phyloP scores from a whole-genome alignment of 441 rosid species.

The Populus hybrid region DNA sequence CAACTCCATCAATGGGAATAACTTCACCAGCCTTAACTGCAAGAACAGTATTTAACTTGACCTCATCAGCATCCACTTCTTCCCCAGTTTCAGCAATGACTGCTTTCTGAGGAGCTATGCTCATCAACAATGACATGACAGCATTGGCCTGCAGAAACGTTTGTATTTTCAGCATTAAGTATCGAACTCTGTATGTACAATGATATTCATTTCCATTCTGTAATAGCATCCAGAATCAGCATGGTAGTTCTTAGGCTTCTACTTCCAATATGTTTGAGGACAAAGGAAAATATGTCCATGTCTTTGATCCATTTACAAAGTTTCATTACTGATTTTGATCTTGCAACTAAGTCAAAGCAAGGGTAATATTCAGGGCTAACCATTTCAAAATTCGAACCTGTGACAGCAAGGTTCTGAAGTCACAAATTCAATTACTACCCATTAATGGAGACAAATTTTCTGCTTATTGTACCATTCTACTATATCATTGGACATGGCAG shows the following conservation, averaged over 20 bases:
- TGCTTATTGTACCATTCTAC: neutral
- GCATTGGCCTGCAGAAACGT: constrained; percentile 60
- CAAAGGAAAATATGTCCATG: neutral
- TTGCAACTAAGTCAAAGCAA: neutral
- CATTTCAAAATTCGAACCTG: too few relatives aligned
- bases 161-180: neutral
- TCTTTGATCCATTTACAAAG: neutral
- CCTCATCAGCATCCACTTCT: constrained; percentile 66
- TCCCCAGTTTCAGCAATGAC: constrained; percentile 76
- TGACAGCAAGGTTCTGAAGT: neutral
- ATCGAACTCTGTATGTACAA: neutral
- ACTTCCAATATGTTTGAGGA: neutral
- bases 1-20: constrained; percentile 87
- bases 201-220: neutral
- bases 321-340: neutral
- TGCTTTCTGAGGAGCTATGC: constrained; percentile 81
- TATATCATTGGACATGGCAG: neutral
- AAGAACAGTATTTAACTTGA: constrained; percentile 58
- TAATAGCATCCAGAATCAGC: neutral
- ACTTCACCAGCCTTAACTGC: constrained; percentile 86
- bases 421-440: neutral
- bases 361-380: neutral
- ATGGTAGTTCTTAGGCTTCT: neutral
- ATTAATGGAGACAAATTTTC: neutral
- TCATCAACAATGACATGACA: constrained; percentile 79